Conservation (phyloP, 345 rosid genomes). For the Gynandropsis gynandra region DNA sequence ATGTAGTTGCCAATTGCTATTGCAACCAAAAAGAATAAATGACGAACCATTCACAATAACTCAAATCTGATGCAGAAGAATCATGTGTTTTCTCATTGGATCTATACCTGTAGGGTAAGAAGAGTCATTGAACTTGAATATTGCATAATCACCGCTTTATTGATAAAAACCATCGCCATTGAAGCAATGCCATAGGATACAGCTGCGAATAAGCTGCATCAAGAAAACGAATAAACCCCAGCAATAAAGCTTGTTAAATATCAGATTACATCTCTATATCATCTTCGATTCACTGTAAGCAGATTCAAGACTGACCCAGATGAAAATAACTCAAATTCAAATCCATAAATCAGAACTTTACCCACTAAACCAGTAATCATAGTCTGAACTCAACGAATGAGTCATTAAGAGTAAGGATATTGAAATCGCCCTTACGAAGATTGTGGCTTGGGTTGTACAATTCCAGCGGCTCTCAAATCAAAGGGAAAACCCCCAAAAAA, state of each 20-base stretch:
- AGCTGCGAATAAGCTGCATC: conserved; percentile 67
- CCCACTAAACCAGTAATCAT: background rate
- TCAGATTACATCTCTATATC: background rate
- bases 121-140: conserved; percentile 80
- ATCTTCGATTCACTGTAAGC: background rate
- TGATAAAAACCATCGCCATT: conserved; percentile 98
- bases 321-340: conserved; percentile 13
- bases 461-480: background rate
- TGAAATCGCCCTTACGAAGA: too few relatives aligned
- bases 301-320: conserved; percentile 17
- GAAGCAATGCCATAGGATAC: conserved; percentile 87
- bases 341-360: background rate
- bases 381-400: conserved; percentile 2
- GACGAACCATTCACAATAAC: conserved; percentile 1
- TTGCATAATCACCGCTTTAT: conserved; percentile 87
- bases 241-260: background rate
- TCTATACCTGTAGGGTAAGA: conserved; percentile 71
- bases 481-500: background rate
- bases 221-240: background rate
- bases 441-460: too few relatives aligned
- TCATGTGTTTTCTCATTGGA: background rate
- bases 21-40: conserved; percentile 18
- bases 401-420: background rate
- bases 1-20: conserved; percentile 82
- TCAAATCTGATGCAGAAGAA: background rate